phyloP scores from a whole-genome alignment of 2,329 filamentous ascomycete species.

The Penicillium sp. region DNA sequence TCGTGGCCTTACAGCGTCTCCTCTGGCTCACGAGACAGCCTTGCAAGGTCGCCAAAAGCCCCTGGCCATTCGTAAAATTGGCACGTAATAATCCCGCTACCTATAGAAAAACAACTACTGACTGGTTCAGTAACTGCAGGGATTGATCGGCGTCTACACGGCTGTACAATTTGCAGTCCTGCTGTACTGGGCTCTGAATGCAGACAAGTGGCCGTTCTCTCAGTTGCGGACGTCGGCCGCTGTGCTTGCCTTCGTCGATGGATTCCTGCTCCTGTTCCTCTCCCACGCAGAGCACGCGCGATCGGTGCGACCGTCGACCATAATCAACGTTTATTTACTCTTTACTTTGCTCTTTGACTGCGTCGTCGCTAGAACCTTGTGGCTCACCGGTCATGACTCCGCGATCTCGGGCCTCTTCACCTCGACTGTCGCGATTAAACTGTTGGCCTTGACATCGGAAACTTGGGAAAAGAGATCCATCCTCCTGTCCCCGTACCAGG shows the following conservation, averaged over 20 bases:
- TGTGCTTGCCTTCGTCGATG: not conserved
- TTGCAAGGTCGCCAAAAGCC: not conserved
- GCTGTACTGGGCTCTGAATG: not conserved
- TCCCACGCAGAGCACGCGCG: slow-evolving; percentile 25
- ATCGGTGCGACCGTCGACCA: slow-evolving; percentile 31
- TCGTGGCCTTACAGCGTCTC: not conserved
- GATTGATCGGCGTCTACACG: slow-evolving; percentile 2
- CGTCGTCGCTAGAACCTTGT: slow-evolving; percentile 46
- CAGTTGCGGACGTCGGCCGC: not conserved
- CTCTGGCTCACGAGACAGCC: not conserved
- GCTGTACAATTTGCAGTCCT: not conserved
- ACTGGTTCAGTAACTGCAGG: not conserved
- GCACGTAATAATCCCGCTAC: not conserved
- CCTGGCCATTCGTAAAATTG: not conserved
- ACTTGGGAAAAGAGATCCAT: slow-evolving; percentile 45
- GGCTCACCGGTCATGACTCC: slow-evolving; percentile 31
- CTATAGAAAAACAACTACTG: not conserved
- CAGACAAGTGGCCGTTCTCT: not conserved
- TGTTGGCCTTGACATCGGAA: slow-evolving; percentile 49
- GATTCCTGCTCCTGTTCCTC: not conserved
- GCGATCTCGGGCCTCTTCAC: slow-evolving; percentile 43
- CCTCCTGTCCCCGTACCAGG: slow-evolving; percentile 21
- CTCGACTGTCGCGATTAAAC: slow-evolving; percentile 44
- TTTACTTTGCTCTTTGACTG: slow-evolving; percentile 49
- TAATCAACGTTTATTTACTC: slow-evolving; percentile 46